Percentiles rank a stretch among this genome's conserved stretches.
These are phyloP conservation scores for Botrytis medusae DNA, from an alignment of 2,329 filamentous ascomycete genomes.

Conservation along the genomic window DNA sequence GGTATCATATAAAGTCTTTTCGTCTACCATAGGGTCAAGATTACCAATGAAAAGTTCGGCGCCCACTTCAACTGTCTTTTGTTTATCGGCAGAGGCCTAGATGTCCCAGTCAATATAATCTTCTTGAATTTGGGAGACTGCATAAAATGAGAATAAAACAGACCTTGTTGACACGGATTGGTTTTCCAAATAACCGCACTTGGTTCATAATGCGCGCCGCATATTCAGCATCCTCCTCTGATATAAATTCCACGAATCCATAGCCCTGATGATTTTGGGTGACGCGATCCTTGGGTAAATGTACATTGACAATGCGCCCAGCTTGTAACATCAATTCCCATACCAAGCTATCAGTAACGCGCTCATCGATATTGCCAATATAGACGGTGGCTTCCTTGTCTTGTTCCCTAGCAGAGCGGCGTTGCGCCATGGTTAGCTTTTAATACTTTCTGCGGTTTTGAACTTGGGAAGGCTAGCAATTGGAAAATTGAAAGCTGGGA, in stretches of 20 bases:
- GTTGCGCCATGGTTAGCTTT: slow-evolving; percentile 32
- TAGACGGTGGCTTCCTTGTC: slow-evolving; percentile 98
- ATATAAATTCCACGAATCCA: slow-evolving; percentile 98
- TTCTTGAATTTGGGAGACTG: not conserved
- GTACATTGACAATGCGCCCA: slow-evolving; percentile 95
- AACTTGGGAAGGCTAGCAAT: not conserved
- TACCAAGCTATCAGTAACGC: slow-evolving; percentile 82
- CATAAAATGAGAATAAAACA: slow-evolving; percentile 35
- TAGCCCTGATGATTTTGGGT: slow-evolving; percentile 97
- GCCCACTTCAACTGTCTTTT: slow-evolving; percentile 88
- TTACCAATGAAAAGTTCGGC: slow-evolving; percentile 97
- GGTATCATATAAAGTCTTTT: slow-evolving; percentile 93
- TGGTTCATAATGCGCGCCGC: slow-evolving; percentile 96
- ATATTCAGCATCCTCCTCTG: slow-evolving; percentile 94
- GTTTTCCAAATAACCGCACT: slow-evolving; percentile 88
- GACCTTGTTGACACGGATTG: slow-evolving; percentile 93
- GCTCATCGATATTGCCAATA: slow-evolving; percentile 97
- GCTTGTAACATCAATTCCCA: slow-evolving; percentile 99
- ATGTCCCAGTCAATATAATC: slow-evolving; percentile 2
- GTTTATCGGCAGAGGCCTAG: slow-evolving; percentile 79
- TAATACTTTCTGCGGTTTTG: slow-evolving; percentile 12
- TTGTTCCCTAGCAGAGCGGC: slow-evolving; percentile 68
- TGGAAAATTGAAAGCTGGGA: not conserved
- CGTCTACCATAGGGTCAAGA: slow-evolving; percentile 89
- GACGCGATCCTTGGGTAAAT: slow-evolving; percentile 96